Percentiles rank a stretch among this genome's conserved stretches.
Conservation (phyloP, 2,329 filamentous ascomycete genomes). For the Trematosphaeria pertusa region DNA sequence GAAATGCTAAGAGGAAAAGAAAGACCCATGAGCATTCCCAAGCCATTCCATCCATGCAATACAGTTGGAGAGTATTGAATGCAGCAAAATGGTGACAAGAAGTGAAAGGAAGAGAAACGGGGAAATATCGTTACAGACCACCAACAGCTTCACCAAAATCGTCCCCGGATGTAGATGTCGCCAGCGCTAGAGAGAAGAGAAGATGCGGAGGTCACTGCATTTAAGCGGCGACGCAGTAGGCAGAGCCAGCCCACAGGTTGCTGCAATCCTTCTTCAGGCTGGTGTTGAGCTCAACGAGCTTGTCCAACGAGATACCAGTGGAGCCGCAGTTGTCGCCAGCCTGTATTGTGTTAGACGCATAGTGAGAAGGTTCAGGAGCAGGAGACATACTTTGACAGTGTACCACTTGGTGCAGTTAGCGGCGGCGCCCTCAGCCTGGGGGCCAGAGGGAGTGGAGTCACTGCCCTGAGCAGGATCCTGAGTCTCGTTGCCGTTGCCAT, state of each 20-base stretch:
- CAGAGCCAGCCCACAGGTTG: conserved; percentile 48
- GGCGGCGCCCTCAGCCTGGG: conserved; percentile 21
- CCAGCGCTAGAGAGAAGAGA: no score
- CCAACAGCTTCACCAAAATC: conserved; percentile 9
- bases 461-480: conserved; percentile 2
- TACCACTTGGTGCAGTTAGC: conserved; percentile 41
- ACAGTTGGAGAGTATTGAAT: no score
- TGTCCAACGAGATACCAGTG: conserved; percentile 36
- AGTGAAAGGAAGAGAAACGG: conserved; percentile 6
- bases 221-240: conserved; percentile 41
- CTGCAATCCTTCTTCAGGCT: conserved; percentile 38
- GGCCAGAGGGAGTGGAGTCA: conserved; percentile 5
- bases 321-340: conserved; percentile 41
- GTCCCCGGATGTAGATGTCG: not conserved
- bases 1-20: not conserved
- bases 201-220: conserved; percentile 5
- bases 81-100: conserved; percentile 2
- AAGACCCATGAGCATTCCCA: not conserved
- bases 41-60: no score
- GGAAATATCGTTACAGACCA: conserved; percentile 10
- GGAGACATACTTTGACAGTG: conserved; percentile 24
- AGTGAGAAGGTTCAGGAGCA: not conserved
- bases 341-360: not conserved
- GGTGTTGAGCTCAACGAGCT: conserved; percentile 40
- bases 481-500: conserved; percentile 4